Evolutionary conservation across 106 monocot species (phyloP).

Genomic region (Dioscorea dumetorum): DNA sequence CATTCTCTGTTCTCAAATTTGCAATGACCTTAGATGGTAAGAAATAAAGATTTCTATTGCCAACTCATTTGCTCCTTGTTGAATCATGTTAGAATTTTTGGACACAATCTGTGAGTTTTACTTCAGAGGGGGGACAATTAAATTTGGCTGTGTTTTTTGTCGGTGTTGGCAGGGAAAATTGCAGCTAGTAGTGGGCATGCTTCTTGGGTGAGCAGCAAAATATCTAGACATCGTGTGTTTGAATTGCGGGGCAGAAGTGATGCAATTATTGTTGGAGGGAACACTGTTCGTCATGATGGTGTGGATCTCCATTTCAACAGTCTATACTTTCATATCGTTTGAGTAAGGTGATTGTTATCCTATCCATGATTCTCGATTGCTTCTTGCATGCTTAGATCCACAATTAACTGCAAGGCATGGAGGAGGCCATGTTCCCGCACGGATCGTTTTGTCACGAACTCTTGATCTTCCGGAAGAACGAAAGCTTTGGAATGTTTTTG

Average conservation of each 20-base stretch:
- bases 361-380: neutral
- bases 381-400: constrained; percentile 57
- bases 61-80: neutral
- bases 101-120: neutral
- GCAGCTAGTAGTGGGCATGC: constrained; percentile 97
- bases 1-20: constrained; percentile 96
- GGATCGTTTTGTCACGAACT: constrained; percentile 87
- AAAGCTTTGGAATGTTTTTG: constrained; percentile 84
- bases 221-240: constrained; percentile 77
- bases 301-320: constrained; percentile 4
- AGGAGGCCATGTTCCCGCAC: constrained; percentile 64
- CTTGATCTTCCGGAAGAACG: constrained; percentile 88
- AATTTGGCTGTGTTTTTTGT: neutral
- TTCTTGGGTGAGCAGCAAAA: constrained; percentile 90
- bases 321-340: too few species aligned
- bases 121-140: neutral
- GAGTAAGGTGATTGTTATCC: neutral
- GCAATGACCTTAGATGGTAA: constrained; percentile 99
- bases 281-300: constrained; percentile 96
- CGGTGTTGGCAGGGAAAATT: constrained; percentile 72
- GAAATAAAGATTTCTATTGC: constrained; percentile 1
- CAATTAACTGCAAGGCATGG: constrained; percentile 86
- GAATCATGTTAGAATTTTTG: neutral
- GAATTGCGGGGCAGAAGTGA: constrained; percentile 93
- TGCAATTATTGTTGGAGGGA: constrained; percentile 96